Base-by-base conservation (phyloP, 371 early-diverging fungal genomes). In the Rhizopus arrhizus region DNA sequence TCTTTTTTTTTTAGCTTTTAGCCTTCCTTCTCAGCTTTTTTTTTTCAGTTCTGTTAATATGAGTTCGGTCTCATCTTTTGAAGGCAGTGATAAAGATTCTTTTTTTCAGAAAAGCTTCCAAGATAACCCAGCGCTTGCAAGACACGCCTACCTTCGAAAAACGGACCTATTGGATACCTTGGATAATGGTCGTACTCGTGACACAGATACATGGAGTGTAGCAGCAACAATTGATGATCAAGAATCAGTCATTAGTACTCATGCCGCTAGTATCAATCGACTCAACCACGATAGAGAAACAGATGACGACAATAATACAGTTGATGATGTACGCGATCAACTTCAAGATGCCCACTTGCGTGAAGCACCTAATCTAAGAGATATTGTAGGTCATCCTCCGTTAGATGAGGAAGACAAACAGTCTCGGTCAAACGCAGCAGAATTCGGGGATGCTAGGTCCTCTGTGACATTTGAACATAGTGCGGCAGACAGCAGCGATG, bases 181-280 rank as follows among this genome's bases (percentile, higher is more conserved):
- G 36, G 81, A 81, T 53, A 62, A 46, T 29, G 51, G 49, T 22
- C 22, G 22, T 48, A 48, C 53, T 11, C 74, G 78, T 34, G 81
- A 81, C 47, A 77, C 78, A 12, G 81, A 81, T 49, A 56, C 76
- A 3, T 81, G 81, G 81, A 77, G 78, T 69, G 81, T 81, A 3
- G 81, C 81, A 12, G 81, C 81, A 1, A 81, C 81, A 8, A 71
- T 81, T 67, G 81, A 81, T 58, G 81, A 81, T 53, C 76, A 77
- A 60, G 78, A 81, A 47, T 76, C 76, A 2, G 77, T 81, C 22
- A 68, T 80, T 53, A 81, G 81, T 58, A 68, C 74, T 1, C 72
- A 72, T 45, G 78, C 78, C 2, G 64, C 69, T 16, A 71, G 58
- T 11, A 22, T 22, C 22, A 22, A 22, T 22, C 22, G 22, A 22